Evolutionary conservation across 176 grass and related monocot species (phyloP), one percentile per base, ranked within the genome.

Genomic region (Oryza officinalis): DNA sequence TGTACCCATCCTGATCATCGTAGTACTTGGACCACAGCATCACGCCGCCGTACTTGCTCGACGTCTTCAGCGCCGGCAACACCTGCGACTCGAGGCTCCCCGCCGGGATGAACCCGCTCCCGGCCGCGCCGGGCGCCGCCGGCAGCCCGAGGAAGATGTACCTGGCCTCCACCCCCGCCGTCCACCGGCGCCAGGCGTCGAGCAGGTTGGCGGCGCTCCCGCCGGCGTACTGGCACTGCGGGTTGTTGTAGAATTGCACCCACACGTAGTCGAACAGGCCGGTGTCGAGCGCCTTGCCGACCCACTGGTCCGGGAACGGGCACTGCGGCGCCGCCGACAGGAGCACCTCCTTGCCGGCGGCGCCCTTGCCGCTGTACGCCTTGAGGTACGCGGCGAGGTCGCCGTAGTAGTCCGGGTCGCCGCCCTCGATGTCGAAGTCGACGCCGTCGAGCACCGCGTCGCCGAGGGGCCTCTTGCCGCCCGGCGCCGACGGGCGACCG

Each of bases 241-340:
- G 77, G 72, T 96, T 92, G 85, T 92, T 96, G 82, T 92, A 95
- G 83, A 95, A 92, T 65, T 95, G 93, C n/a, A 95, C 90, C 93
- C 93, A 95, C 22, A 92, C 90, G 27, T 89, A 85, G 76, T 96
- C 93, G 12, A 95, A 95, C 14, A 91, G 83, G 3, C 83, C 90
- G 1, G 88, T 90, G 10, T 71, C 25, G 4, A 95, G 74, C 37
- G 93, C 87, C 61, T 81, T 69, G 35, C 85, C 82, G 2, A 92
- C 67, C 76, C 76, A 91, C 30, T 80, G 44, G 66, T 94, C 92
- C 0, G 93, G 87, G 78, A 63, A 94, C 3, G 87, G 87, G 57
- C 93, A 94, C 77, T 90, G 90, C 1, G 90, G 90, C 25, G 93
- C 93, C 4, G 87, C 89, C 17, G 81, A 75, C 52, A 94, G 66